Conservation (phyloP, 2,329 filamentous ascomycete species). For the Capronia americana region DNA sequence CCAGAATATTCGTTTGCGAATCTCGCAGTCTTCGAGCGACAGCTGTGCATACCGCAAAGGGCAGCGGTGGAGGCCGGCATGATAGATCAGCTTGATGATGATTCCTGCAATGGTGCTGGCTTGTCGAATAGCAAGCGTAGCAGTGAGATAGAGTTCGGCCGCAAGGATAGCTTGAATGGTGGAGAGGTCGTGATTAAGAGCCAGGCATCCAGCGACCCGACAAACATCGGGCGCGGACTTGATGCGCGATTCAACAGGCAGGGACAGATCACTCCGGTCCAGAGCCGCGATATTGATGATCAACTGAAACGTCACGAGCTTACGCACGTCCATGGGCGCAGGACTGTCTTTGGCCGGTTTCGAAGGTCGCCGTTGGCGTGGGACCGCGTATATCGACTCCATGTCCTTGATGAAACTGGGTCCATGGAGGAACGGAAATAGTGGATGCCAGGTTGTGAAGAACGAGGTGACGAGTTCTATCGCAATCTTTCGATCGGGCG, state of each 20-base stretch:
- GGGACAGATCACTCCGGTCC: constrained; percentile 43
- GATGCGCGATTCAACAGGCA: constrained; percentile 48
- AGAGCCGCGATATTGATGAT: constrained; percentile 58
- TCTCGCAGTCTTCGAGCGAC: constrained; percentile 49
- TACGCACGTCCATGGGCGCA: constrained; percentile 40
- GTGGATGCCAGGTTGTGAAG: constrained; percentile 60
- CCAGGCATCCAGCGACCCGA: constrained; percentile 35
- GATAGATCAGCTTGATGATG: constrained; percentile 55
- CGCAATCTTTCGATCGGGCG: constrained; percentile 43
- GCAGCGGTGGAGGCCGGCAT: constrained; percentile 60
- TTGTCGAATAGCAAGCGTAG: constrained; percentile 56
- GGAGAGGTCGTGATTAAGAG: constrained; percentile 41
- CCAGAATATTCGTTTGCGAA: constrained; percentile 53
- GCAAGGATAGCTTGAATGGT: constrained; percentile 59
- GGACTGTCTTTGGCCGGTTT: constrained; percentile 40
- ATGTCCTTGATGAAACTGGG: constrained; percentile 56
- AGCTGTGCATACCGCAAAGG: constrained; percentile 59
- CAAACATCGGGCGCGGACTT: constrained; percentile 47
- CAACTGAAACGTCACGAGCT: constrained; percentile 55
- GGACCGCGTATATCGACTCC: constrained; percentile 48
- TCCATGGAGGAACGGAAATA: constrained; percentile 61
- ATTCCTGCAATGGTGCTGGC: constrained; percentile 58
- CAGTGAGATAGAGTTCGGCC: constrained; percentile 57
- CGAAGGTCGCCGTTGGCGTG: constrained; percentile 40
- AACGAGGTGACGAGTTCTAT: constrained; percentile 56